Evolutionary conservation across 176 grass and related monocot species (phyloP).

Genomic region (Bonia amplexicaulis): DNA sequence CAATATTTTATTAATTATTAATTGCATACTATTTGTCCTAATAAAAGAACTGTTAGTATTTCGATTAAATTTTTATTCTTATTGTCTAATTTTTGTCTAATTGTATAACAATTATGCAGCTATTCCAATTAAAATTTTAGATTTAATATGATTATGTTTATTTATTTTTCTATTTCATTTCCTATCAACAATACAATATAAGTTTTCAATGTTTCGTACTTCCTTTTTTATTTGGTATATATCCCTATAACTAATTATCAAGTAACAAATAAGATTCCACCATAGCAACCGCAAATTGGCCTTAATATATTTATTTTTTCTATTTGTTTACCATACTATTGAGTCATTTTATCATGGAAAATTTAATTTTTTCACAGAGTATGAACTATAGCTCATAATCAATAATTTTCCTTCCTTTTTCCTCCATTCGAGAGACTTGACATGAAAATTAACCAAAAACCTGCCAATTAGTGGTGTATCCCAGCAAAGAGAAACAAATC

Average conservation of each 20-base stretch:
- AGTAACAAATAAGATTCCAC: not conserved
- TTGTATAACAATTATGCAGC: too few relatives aligned
- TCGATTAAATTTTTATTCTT: too few relatives aligned
- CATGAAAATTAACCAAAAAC: too few relatives aligned
- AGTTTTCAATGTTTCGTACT: not conserved
- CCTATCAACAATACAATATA: too few relatives aligned
- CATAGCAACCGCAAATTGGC: rapidly evolving
- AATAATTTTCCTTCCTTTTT: not conserved
- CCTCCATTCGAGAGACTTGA: not conserved
- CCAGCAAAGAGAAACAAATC: not conserved
- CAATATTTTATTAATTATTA: not conserved
- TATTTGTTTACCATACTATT: not conserved
- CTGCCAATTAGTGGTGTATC: too few relatives aligned
- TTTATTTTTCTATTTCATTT: too few relatives aligned
- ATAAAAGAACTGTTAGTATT: too few relatives aligned
- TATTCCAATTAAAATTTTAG: too few relatives aligned
- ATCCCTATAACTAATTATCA: not conserved
- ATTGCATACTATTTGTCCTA: not conserved
- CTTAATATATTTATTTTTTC: too few relatives aligned
- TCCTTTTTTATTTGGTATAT: not conserved
- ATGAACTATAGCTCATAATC: not conserved
- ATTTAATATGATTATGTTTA: too few relatives aligned
- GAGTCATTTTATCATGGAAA: not conserved
- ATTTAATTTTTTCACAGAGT: not conserved
- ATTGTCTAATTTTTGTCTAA: too few relatives aligned